Evolutionary conservation across 768 basidiomycete species (phyloP), one percentile per base, ranked within the genome.

Genomic region (Mycena metata): DNA sequence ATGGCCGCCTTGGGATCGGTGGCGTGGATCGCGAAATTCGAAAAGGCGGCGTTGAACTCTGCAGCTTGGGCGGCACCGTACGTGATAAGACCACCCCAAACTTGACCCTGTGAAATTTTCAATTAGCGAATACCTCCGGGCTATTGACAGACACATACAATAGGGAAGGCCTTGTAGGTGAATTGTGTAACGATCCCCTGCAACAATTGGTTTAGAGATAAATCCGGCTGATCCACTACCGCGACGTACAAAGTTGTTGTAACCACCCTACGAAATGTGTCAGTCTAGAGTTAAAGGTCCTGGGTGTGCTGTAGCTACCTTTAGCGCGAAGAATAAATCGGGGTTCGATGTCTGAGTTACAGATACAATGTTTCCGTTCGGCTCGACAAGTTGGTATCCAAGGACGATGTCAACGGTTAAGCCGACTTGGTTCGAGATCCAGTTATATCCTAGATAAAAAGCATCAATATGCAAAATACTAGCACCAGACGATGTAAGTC

Each of bases 171-270:
- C 67, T 84, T 84, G 21, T 91, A 60, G 0, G 84, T 87, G 71
- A 91, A 87, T 45, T 76, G 82, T 0, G 89, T 91, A 3, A 91
- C 87, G 41, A 91, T 86, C 0, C 90, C 90, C 83, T 84, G 30
- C 1, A 23, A 2, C 45, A 6, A 9, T 23, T 13, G 47, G 21
- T 56, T 4, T n/a, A n/a, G n/a, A n/a, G 59, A 6, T 3, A 6
- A 30, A 43, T 1, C 10, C 41, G 11, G 11, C 35, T n/a, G 19
- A 39, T 0, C 7, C 26, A 12, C 8, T 24, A 16, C 21, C 2
- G 39, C 39, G 15, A 56, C 71, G 58, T 60, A 80, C 83, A 65
- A 89, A 90, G 69, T 91, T 91, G 69, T 91, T 90, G 69, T 82
- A 74, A 12, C 89, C 90, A 36, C 90, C 90, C 87, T 90, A 67